These are phyloP conservation scores for Hymenoscyphus repandus DNA, from an alignment of 2,329 filamentous ascomycete genomes.

Conservation along the genomic window DNA sequence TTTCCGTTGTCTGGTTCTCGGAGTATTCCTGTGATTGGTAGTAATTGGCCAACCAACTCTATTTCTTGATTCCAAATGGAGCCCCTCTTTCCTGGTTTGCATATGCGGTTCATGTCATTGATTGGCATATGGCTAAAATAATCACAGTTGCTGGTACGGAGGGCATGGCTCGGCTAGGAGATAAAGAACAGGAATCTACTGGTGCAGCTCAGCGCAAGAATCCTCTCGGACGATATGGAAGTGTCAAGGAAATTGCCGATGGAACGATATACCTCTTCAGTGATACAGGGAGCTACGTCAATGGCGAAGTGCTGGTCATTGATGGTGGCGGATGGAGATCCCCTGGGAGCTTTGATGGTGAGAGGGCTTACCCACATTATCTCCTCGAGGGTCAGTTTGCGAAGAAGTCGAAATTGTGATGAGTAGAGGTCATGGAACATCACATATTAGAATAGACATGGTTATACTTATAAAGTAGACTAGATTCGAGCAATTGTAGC, in stretches of 20 bases:
- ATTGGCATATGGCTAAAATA: neutral
- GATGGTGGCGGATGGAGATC: conserved; percentile 42
- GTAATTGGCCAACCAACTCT: neutral
- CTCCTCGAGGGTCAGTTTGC: conserved; percentile 23
- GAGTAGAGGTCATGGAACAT: too few relatives aligned
- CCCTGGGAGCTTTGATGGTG: conserved; percentile 17
- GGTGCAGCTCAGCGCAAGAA: conserved; percentile 30
- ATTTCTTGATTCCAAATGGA: neutral
- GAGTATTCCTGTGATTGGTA: neutral
- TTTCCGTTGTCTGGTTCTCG: neutral
- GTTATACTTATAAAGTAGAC: too few relatives aligned
- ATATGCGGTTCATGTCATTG: too few relatives aligned
- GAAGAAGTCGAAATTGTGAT: conserved; percentile 7
- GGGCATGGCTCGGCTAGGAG: conserved; percentile 60
- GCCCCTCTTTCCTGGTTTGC: neutral
- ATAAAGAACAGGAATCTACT: conserved; percentile 16
- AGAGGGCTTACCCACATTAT: conserved; percentile 26
- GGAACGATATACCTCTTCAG: conserved; percentile 86
- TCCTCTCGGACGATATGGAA: conserved; percentile 72
- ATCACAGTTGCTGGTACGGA: conserved; percentile 73
- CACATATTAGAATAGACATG: too few relatives aligned
- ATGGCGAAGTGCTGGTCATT: conserved; percentile 74
- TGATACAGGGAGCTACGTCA: conserved; percentile 80
- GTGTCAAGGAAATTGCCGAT: conserved; percentile 84
- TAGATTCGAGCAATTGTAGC: too few relatives aligned